phyloP scores from a whole-genome alignment of 1,284 basidiomycete genomes.

The Cutaneotrichosporon sp. region DNA sequence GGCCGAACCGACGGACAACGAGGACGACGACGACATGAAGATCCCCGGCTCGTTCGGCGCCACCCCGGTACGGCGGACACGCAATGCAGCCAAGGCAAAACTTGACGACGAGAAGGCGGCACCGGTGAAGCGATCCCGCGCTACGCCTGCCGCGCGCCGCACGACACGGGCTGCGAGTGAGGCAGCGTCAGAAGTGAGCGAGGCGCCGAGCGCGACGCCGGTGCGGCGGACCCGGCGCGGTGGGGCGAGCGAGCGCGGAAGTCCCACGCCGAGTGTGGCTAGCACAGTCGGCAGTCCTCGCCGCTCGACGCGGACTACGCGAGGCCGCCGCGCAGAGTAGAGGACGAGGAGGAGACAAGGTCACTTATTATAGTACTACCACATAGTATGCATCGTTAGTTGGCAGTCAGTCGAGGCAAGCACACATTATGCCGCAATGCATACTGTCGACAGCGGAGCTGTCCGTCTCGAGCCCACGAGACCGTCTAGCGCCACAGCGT shows the following conservation, averaged over 20 bases:
- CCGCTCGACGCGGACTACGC: slow-evolving; percentile 10
- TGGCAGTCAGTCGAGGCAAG: not conserved
- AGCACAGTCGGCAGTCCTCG: slow-evolving; percentile 5
- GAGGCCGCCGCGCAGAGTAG: slow-evolving; percentile 15
- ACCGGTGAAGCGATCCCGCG: slow-evolving; percentile 16
- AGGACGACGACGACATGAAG: slow-evolving; percentile 10
- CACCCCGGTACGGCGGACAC: slow-evolving; percentile 23
- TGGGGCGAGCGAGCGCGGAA: slow-evolving; percentile 29
- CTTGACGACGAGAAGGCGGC: slow-evolving; percentile 27
- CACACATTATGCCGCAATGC: slow-evolving; percentile 6
- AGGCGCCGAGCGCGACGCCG: slow-evolving; percentile 18
- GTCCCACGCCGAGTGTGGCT: slow-evolving; percentile 39
- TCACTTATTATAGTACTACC: not conserved
- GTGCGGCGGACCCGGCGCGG: slow-evolving; percentile 23
- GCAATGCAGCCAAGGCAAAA: slow-evolving; percentile 30
- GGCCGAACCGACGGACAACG: not conserved
- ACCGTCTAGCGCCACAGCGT: not conserved
- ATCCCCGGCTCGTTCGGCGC: not conserved
- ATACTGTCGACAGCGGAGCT: slow-evolving; percentile 8
- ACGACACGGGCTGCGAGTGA: slow-evolving; percentile 2
- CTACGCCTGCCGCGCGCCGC: slow-evolving; percentile 19
- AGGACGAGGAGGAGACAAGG: not conserved
- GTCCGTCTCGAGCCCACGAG: slow-evolving; percentile 1
- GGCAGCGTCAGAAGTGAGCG: slow-evolving; percentile 14
- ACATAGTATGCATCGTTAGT: slow-evolving; percentile 5